Evolutionary conservation across 116 monocot species (phyloP), one percentile per base, ranked within the genome.

Genomic region (Posidonia oceanica): DNA sequence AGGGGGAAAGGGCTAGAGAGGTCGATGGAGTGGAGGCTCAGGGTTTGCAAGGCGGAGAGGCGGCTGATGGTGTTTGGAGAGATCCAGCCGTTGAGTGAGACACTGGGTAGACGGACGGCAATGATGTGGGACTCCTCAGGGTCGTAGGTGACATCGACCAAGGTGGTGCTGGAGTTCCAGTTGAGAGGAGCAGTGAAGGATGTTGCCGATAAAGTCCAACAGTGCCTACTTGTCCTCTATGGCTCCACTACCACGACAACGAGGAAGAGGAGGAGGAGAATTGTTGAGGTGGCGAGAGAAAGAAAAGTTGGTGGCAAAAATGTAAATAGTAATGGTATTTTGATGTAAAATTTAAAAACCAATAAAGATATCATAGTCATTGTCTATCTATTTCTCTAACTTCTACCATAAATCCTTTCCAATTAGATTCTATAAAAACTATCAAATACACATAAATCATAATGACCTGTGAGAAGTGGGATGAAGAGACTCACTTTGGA

Each of bases 11-110:
- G 51, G 0, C 87, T 81, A 20, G 69, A 52, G 67, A 87, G 69
- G 48, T 22, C 67, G 72, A 83, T 87, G 73, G 75, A 71, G 4
- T 81, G 69, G 75, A 87, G 83, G 62, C 80, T 80, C 15, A 87
- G 78, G 18, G 64, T 74, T n/a, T 80, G 72, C 64, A 87, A 76
- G 40, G 80, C 80, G 16, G 78, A 59, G 60, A 87, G 78, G 4
- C 73, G 75, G 67, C 83, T 62, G 58, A 87, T 20, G 3, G 87
- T 82, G 59, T 71, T 78, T 13, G 59, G 66, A 2, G 87, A 80
- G 68, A 87, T 83, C 58, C 4, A 44, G 44, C 87, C 87, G 64
- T 56, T 59, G 44, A 87, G 71, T 36, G 75, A 75, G 23, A 80
- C 29, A 16, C 78, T 83, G 36, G 87, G 87, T 13, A 87, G 75